Percentiles rank a stretch among this genome's conserved stretches.
phyloP scores from a whole-genome alignment of 192 early-diverging fungal genomes.

The Spizellomyces punctatus region DNA sequence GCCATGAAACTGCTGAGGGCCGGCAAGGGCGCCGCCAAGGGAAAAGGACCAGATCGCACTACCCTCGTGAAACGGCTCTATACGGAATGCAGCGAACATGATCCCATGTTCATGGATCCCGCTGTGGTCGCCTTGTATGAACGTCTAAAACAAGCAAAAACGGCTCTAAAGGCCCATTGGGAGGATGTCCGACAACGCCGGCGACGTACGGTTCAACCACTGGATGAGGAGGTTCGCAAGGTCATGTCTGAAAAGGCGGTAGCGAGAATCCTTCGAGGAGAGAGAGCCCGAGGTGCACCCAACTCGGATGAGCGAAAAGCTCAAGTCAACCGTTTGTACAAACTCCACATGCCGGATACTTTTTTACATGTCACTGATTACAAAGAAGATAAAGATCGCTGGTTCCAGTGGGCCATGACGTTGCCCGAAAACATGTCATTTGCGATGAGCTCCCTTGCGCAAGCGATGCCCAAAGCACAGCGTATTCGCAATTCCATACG shows the following conservation, averaged over 20 bases:
- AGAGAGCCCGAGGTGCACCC: background rate
- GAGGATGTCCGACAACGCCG: background rate
- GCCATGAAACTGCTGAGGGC: background rate
- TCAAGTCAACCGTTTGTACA: background rate
- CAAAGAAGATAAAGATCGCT: background rate
- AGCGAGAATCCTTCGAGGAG: background rate
- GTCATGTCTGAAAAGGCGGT: background rate
- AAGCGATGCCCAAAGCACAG: slow-evolving; percentile 1
- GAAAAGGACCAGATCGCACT: background rate
- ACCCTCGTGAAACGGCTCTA: background rate
- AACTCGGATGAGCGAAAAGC: background rate
- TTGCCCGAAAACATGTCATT: background rate
- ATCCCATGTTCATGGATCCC: background rate
- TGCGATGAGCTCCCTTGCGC: background rate
- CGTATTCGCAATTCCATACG: background rate
- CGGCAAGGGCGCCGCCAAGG: too few relatives aligned
- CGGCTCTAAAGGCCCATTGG: background rate
- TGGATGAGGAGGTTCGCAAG: background rate
- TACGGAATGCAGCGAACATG: background rate
- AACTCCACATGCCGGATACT: slow-evolving; percentile 6
- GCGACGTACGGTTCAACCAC: background rate
- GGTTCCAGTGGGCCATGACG: slow-evolving; percentile 7
- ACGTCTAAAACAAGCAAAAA: background rate
- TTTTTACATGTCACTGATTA: background rate
- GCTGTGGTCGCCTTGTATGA: background rate